A percentile compares a stretch with the other conserved stretches of the same genome.
Evolutionary conservation across 2,329 filamentous ascomycete species (phyloP).

Genomic region (Ilyonectria sp.): DNA sequence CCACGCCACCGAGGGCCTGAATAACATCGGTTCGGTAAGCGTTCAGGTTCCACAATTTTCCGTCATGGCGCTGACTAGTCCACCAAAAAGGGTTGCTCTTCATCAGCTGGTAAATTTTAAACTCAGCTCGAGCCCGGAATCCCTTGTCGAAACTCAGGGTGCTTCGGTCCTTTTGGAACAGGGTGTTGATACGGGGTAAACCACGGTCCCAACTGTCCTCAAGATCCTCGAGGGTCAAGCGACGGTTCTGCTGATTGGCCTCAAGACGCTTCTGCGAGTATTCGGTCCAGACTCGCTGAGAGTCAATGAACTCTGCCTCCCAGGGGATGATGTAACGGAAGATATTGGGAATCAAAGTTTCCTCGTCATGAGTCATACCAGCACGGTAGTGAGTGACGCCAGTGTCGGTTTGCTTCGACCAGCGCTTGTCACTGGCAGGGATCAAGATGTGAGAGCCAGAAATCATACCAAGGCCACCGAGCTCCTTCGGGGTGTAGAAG

Average conservation of each 20-base stretch:
- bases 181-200: constrained; percentile 96
- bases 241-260: constrained; percentile 96
- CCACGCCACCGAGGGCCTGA: constrained; percentile 94
- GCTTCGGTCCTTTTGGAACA: constrained; percentile 98
- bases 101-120: constrained; percentile 99
- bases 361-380: constrained; percentile 98
- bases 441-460: constrained; percentile 98
- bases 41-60: constrained; percentile 97
- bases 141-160: constrained; percentile 99
- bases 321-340: constrained; percentile 99
- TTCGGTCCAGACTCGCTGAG: constrained; percentile 98
- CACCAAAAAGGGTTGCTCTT: constrained; percentile 99
- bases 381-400: constrained; percentile 97
- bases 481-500: constrained; percentile 98
- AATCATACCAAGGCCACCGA: constrained; percentile 98
- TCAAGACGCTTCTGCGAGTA: constrained; percentile 98
- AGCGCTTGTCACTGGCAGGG: constrained; percentile 96
- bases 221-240: constrained; percentile 93
- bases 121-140: constrained; percentile 94
- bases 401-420: constrained; percentile 97
- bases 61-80: constrained; percentile 97
- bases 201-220: constrained; percentile 99
- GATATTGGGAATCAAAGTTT: constrained; percentile 98
- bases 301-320: constrained; percentile 99
- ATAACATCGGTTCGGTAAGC: constrained; percentile 97